Percentiles rank a stretch among this genome's conserved stretches.
These are phyloP conservation scores for Carallia brachiata DNA, from an alignment of 345 rosid genomes.

Conservation along the genomic window DNA sequence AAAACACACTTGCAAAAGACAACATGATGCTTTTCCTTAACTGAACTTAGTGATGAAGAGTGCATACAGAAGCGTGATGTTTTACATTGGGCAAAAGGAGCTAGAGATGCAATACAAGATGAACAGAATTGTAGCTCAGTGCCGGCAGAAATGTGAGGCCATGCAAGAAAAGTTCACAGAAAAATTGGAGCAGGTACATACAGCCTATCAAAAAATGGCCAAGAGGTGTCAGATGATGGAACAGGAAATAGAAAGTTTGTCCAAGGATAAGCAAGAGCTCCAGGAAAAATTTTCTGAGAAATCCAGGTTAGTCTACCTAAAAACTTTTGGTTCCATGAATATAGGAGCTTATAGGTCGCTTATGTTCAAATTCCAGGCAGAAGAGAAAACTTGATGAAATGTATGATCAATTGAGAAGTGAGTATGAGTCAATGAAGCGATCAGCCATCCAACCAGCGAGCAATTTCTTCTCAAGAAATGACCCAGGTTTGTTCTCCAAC, in stretches of 20 bases:
- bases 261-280: slow-evolving; percentile 93
- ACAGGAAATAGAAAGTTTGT: slow-evolving; percentile 77
- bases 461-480: slow-evolving; percentile 66
- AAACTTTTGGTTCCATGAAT: background rate
- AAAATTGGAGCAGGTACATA: slow-evolving; percentile 83
- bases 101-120: slow-evolving; percentile 91
- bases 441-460: slow-evolving; percentile 75
- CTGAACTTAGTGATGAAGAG: slow-evolving; percentile 77
- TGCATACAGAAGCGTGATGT: slow-evolving; percentile 87
- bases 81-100: slow-evolving; percentile 82
- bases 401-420: slow-evolving; percentile 86
- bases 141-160: slow-evolving; percentile 81
- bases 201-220: slow-evolving; percentile 89
- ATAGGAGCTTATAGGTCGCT: slow-evolving; percentile 11
- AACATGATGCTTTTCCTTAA: slow-evolving; percentile 43
- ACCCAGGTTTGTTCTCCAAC: slow-evolving; percentile 67
- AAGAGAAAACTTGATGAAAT: slow-evolving; percentile 98
- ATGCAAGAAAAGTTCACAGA: slow-evolving; percentile 90
- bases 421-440: slow-evolving; percentile 71
- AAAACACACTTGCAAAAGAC: background rate
- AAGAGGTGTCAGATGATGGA: slow-evolving; percentile 90
- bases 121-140: slow-evolving; percentile 78
- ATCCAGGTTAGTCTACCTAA: slow-evolving; percentile 55
- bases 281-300: slow-evolving; percentile 93
- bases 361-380: slow-evolving; percentile 51